Evolutionary conservation across 1,284 basidiomycete genomes (phyloP), one percentile per base, ranked within the genome.

Genomic region (Naganishia sp.): DNA sequence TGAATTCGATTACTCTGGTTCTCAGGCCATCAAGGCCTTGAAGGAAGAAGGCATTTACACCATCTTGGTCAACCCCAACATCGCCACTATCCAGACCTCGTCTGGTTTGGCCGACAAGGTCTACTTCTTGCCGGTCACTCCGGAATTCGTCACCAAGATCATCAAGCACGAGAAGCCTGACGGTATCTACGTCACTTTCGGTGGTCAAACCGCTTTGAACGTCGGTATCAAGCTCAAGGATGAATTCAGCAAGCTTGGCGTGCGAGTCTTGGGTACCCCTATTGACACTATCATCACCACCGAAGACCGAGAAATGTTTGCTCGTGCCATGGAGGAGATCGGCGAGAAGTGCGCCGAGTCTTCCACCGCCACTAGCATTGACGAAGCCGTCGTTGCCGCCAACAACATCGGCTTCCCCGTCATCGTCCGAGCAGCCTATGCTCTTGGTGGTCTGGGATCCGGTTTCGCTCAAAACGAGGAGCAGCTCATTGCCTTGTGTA

Each of bases 41-140:
- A 97, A 98, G 81, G 92, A 94, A 79, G 95, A 98, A 79, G 95
- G 95, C 36, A 97, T 99, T 77, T 98, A 96, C 82, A 99, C 95
- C 57, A 92, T 98, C 78, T 88, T 99, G 76, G 88, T 99, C 76
- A 99, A 99, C 80, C 94, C 95, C 53, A 99, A 99, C 81, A 99
- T 99, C 75, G 95, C 95, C n/a, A 99, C 96, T 46, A 99, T 99
- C 73, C 95, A 96, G 64, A 99, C 95, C 1, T 95, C 92, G 63
- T 91, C 93, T 75, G 95, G 95, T 73, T 86, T 99, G 56, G 95
- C 95, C 43, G 95, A 99, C 83, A 98, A 98, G 81, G 95, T 99
- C 64, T 99, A 98, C 84, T 99, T 98, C 85, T 85, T 99, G 5
- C 96, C 95, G 55, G 95, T 99, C 68, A 98, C 92, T 7, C 91